phyloP scores from a whole-genome alignment of 1,139 yeast species.

The Kodamaea fungicola region DNA sequence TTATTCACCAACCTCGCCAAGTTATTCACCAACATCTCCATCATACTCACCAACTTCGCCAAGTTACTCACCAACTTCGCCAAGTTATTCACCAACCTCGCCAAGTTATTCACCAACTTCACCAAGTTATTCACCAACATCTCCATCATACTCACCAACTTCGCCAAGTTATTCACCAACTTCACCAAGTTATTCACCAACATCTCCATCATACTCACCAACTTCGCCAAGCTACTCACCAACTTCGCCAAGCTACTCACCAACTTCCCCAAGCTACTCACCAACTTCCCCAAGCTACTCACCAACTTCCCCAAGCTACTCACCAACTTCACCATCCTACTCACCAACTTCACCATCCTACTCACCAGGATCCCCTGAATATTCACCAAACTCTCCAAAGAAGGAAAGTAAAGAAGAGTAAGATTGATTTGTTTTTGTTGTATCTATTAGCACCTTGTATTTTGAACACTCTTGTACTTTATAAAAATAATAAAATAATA shows the following conservation, averaged over 20 bases:
- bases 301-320: slow-evolving; percentile 61
- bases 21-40: slow-evolving; percentile 74
- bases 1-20: slow-evolving; percentile 70
- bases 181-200: slow-evolving; percentile 60
- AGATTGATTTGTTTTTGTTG: slow-evolving; percentile 3
- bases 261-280: slow-evolving; percentile 56
- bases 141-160: slow-evolving; percentile 62
- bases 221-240: slow-evolving; percentile 43
- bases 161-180: slow-evolving; percentile 67
- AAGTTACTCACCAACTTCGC: slow-evolving; percentile 68
- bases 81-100: slow-evolving; percentile 71
- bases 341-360: slow-evolving; percentile 54
- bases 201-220: slow-evolving; percentile 58
- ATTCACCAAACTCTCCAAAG: slow-evolving; percentile 23
- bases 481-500: slow-evolving; percentile 1
- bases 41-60: slow-evolving; percentile 70
- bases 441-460: slow-evolving; percentile 5
- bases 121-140: slow-evolving; percentile 58
- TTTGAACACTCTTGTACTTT: slow-evolving; percentile 9
- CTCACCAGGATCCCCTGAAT: slow-evolving; percentile 50
- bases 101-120: slow-evolving; percentile 55
- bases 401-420: slow-evolving; percentile 11
- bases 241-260: slow-evolving; percentile 58
- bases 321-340: slow-evolving; percentile 56
- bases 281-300: slow-evolving; percentile 59